Evolutionary conservation across 495 filamentous ascomycete species (phyloP), one percentile per base, ranked within the genome.

Genomic region (Clohesyomyces aquaticus): DNA sequence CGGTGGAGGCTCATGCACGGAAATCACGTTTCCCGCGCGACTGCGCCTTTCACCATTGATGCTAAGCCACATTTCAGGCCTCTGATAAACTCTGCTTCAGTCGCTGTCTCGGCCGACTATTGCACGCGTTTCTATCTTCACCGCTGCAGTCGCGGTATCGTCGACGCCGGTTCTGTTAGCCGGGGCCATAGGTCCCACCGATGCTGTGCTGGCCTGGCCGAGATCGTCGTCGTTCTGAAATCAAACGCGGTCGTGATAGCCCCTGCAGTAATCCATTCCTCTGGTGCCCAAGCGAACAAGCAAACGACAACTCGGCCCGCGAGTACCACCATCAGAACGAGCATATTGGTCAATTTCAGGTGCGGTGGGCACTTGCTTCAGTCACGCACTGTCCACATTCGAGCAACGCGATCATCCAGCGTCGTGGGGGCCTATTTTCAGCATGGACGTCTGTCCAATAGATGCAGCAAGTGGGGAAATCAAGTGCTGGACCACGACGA

Each of bases 1-100:
- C 62, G 58, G 62, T 65, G 62, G 57, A 61, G 49, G 42, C 63
- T 59, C 55, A 19, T 35, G 16, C 18, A 25, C 11, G 49, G 35
- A 45, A n/a, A 18, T 61, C 10, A 51, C 27, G 18, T 38, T 61
- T 52, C 42, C 51, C 56, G 56, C 63, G 12, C 26, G 53, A 43
- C 62, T 65, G 55, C 62, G 62, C 62, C 62, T 26, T n/a, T 53
- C n/a, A 12, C 38, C 25, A 10, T 25, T 51, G 8, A 4, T 47
- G 59, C 59, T 46, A 29, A 53, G 50, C 29, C 60, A 10, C 35
- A 35, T n/a, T n/a, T n/a, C n/a, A n/a, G n/a, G n/a, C n/a, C n/a
- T n/a, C n/a, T n/a, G n/a, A n/a, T n/a, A n/a, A n/a, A n/a, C n/a
- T n/a, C n/a, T n/a, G n/a, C n/a, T n/a, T n/a, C n/a, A n/a, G n/a